Conservation (phyloP, 371 early-diverging fungal genomes). For the Mucor sp. region DNA sequence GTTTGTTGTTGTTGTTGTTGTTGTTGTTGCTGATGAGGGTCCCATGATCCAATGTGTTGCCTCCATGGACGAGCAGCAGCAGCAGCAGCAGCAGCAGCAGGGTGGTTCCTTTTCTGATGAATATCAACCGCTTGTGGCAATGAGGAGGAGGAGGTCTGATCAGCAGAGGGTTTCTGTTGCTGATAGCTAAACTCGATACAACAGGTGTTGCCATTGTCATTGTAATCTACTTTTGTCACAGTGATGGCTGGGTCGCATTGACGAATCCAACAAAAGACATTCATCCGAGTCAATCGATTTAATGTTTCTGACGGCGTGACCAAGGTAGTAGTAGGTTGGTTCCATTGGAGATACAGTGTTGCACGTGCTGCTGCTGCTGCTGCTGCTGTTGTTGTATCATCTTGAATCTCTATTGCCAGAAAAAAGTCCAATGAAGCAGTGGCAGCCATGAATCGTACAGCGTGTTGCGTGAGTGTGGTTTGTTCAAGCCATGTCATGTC, state of each 20-base stretch:
- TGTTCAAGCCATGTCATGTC: constrained; percentile 4
- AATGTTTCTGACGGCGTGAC: background rate
- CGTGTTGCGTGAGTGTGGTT: background rate
- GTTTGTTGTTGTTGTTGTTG: constrained; percentile 3
- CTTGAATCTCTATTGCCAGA: background rate
- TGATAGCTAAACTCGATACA: constrained; percentile 12
- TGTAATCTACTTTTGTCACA: background rate
- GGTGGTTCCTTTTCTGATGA: constrained; percentile 2
- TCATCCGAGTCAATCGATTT: background rate
- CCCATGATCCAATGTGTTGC: constrained; percentile 39
- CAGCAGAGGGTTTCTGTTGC: background rate
- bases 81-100: background rate
- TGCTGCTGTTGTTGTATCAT: constrained; percentile 6
- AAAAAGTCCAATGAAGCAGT: background rate
- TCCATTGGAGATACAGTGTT: constrained; percentile 25
- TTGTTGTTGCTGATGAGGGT: constrained; percentile 15
- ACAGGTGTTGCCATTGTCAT: background rate
- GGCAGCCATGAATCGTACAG: constrained; percentile 10
- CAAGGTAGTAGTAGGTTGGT: background rate
- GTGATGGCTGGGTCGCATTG: constrained; percentile 5
- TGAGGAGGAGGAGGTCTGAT: background rate
- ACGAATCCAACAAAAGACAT: constrained; percentile 5
- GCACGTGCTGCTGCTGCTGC: constrained; percentile 24
- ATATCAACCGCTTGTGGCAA: constrained; percentile 11
- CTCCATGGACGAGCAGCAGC: background rate